Percentiles rank a stretch among this genome's conserved stretches.
phyloP scores from a whole-genome alignment of 2,329 filamentous ascomycete species.

The Fusarium sulawesiense region DNA sequence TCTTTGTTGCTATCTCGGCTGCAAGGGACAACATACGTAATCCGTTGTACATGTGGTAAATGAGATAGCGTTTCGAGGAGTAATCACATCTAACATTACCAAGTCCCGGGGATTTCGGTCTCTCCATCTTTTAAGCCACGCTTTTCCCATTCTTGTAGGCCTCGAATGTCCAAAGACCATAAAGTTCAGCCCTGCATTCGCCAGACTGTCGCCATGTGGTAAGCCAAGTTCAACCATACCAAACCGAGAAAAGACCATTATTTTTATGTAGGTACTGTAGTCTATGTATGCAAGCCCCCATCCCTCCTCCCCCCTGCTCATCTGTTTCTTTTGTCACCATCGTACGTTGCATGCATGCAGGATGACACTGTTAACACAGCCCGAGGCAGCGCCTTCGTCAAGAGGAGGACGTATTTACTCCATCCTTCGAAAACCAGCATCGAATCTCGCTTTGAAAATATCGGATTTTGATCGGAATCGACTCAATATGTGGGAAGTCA shows the following conservation, averaged over 20 bases:
- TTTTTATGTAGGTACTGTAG: neutral
- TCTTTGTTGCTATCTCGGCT: neutral
- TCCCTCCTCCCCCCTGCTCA: neutral
- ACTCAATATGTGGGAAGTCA: conserved; percentile 39
- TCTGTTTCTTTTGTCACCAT: neutral
- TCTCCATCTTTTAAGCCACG: neutral
- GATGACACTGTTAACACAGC: conserved; percentile 17
- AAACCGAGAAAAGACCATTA: neutral
- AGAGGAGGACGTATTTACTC: conserved; percentile 9
- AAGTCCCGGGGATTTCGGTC: neutral
- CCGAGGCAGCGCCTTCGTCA: neutral
- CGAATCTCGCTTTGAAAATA: conserved; percentile 5
- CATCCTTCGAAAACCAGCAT: conserved; percentile 27
- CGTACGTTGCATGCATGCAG: neutral
- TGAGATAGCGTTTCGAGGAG: neutral
- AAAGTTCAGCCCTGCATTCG: conserved; percentile 37
- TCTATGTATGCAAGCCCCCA: neutral
- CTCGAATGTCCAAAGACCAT: conserved; percentile 12
- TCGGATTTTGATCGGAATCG: conserved; percentile 18
- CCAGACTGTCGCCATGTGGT: conserved; percentile 13
- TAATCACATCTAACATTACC: neutral
- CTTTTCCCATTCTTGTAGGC: neutral
- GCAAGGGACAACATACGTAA: neutral
- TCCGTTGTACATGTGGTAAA: neutral
- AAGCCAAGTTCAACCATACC: neutral